Conservation (phyloP, 345 rosid genomes). For the Capsella bursapastoris region DNA sequence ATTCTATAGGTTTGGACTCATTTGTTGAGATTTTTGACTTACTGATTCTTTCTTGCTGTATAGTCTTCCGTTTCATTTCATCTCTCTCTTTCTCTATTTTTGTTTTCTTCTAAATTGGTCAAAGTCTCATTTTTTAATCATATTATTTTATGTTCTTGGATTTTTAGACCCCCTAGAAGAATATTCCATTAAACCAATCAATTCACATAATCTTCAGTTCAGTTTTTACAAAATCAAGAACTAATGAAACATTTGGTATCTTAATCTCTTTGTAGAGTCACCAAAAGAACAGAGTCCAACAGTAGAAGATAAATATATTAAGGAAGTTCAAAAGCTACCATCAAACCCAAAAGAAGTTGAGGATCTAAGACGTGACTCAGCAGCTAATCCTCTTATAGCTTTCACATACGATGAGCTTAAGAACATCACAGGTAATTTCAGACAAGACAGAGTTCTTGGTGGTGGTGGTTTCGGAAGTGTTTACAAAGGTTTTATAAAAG, state of each 20-base stretch:
- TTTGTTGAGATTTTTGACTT: conserved; percentile 14
- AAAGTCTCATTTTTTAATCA: conserved; percentile 13
- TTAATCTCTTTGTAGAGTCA: conserved; percentile 54
- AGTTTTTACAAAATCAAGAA: too few species aligned
- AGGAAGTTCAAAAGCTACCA: conserved; percentile 68
- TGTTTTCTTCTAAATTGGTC: conserved; percentile 37
- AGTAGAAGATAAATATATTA: conserved; percentile 38
- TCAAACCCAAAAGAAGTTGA: conserved; percentile 97
- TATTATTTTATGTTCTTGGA: conserved; percentile 12
- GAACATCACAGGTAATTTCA: conserved; percentile 74
- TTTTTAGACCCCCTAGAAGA: conserved; percentile 9
- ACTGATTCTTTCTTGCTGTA: too few species aligned
- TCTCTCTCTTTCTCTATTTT: conserved; percentile 1
- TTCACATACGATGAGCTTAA: conserved; percentile 80
- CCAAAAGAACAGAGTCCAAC: conserved; percentile 60
- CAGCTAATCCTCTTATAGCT: conserved; percentile 81
- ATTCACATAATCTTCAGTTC: not conserved
- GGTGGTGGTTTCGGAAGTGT: conserved; percentile 98
- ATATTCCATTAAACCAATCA: not conserved
- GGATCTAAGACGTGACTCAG: conserved; percentile 78
- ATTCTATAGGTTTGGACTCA: conserved; percentile 15
- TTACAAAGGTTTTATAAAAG: conserved; percentile 77
- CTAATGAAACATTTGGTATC: conserved; percentile 4
- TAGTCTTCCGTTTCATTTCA: not conserved
- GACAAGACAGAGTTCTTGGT: conserved; percentile 92